Evolutionary conservation across 177 flowering plant species (phyloP).

Genomic region (Vitis hybrid): DNA sequence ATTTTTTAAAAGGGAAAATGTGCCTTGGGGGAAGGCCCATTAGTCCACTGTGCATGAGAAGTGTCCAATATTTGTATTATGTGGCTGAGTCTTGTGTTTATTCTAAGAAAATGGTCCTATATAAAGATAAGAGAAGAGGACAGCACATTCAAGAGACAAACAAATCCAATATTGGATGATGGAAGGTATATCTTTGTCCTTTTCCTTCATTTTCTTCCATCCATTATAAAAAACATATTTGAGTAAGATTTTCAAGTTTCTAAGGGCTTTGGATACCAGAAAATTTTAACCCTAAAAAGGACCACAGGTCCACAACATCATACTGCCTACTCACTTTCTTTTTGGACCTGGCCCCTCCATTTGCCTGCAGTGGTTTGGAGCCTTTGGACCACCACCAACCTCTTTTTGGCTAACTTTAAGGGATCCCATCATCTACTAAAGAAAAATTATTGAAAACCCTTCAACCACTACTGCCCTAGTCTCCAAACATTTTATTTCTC

Average conservation of each 20-base stretch:
- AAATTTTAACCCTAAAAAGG: not conserved
- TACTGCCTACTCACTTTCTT: not conserved
- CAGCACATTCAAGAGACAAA: constrained; percentile 3
- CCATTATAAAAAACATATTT: not conserved
- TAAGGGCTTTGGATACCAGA: constrained; percentile 8
- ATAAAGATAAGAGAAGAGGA: not conserved
- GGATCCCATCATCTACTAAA: not conserved
- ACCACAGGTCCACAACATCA: constrained; percentile 2
- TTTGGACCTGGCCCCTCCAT: not conserved
- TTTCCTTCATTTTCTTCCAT: constrained; percentile 2
- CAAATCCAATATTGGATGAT: not conserved
- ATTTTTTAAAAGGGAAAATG: no score
- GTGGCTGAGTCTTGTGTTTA: not conserved
- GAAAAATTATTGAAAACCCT: not conserved
- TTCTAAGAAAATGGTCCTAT: not conserved
- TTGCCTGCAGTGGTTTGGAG: constrained; percentile 6
- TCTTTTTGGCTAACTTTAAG: not conserved
- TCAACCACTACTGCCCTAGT: not conserved
- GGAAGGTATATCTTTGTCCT: not conserved
- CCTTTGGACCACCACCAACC: not conserved
- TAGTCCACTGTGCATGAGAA: not conserved
- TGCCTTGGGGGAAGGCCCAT: not conserved
- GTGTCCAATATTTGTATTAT: not conserved
- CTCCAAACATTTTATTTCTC: no score
- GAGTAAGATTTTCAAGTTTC: not conserved